Evolutionary conservation across 805 yeast species (phyloP), one percentile per base, ranked within the genome.

Genomic region (Yarrowia bubula): DNA sequence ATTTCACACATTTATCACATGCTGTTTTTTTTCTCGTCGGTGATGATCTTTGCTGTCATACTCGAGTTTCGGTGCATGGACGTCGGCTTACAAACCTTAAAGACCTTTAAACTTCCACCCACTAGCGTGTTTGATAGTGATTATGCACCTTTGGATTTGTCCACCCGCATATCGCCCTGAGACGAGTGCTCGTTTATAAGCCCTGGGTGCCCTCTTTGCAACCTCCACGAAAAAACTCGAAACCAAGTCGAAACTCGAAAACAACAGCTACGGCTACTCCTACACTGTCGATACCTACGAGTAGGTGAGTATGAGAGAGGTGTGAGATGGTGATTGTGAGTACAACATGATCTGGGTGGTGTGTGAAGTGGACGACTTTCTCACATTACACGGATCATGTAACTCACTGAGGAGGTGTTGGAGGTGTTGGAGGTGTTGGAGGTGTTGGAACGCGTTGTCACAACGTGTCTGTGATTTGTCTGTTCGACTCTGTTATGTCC

Each of bases 51-150:
- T 55, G 61, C 61, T 55, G 15, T 13, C 61, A 55, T 39, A 28
- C 61, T 41, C 61, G 8, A 47, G 31, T 9, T 55, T 39, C 62
- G 62, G 39, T 55, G 46, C 46, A 55, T 48, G 55, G 55, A 41
- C 18, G 46, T 41, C 62, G 32, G 5, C 8, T 4, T 6, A 5
- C 9, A 18, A 48, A 48, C 32, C 15, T 4, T 13, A 35, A 22
- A 4, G 1, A 3, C 3, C 2, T 4, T 35, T 35, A 33, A 13
- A 48, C 41, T 48, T 14, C 55, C 22, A 9, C 22, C 43, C 37
- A 31, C 48, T 55, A 55, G 62, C 62, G 46, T 31, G 48, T 55
- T 13, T 22, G 48, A 55, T 42, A 31, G 32, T 15, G 62, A 55
- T 55, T 55, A 55, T 55, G 62, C 62, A 55, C 48, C 48, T 37